Base-by-base conservation (phyloP, 148 eudicot species). In the Cornus suecica region DNA sequence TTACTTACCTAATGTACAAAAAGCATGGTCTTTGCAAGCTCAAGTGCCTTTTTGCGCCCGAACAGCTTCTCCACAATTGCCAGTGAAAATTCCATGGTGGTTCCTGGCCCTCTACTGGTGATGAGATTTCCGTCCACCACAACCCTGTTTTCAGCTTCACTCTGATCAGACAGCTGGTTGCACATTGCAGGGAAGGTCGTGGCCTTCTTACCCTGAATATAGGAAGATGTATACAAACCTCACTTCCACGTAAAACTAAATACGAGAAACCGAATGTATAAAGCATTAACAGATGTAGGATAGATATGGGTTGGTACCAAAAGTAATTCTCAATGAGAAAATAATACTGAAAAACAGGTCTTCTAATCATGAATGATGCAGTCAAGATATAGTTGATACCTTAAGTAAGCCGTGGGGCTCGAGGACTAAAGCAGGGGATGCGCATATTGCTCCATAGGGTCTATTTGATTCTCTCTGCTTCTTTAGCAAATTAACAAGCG, bases 81-180 rank as follows among this genome's bases (percentile, higher is more conserved):
- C 54, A 96, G 83, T 22, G 90, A 81, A 70, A 93, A 96, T 74
- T 96, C 99, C 92, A 93, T 83, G 80, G 85, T 65, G 25, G 99
- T 91, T 75, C 98, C 99, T 0, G 99, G 98, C 23, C 99, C 99
- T 85, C 92, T 82, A 73, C 99, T 96, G 32, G 99, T 93, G 77
- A 93, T 85, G 66, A 96, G 94, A 82, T 93, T 88, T n/a, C 99
- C 99, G 79, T 96, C 99, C 7, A 96, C 87, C 72, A 96, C 93
- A 60, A 96, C 94, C 69, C 98, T 85, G 76, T 87, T 90, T 65
- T 96, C 93, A 4, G 75, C 85, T 73, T 86, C 97, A 34, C 90
- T 91, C 20, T 79, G 81, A 77, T 96, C 98, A 0, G 97, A 90
- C 45, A 96, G 84, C 84, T 91, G 91, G 80, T 86, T 79, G 87